Base-by-base conservation (phyloP, 2,329 filamentous ascomycete species). In the Dothideomycetidae sp. region DNA sequence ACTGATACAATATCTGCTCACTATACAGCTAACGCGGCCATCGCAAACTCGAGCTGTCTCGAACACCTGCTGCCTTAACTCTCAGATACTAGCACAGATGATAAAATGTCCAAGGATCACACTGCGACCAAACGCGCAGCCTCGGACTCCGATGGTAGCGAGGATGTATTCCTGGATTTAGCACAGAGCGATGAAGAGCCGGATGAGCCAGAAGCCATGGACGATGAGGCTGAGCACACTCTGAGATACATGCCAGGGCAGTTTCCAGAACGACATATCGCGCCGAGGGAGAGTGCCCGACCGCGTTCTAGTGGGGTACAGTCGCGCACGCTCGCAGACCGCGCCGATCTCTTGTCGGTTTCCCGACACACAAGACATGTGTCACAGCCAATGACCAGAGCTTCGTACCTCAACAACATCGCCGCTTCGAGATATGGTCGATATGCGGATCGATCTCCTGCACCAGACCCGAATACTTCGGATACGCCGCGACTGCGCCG, bases 91-190 rank as follows among this genome's bases (percentile, higher is more conserved):
- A n/a, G n/a, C n/a, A n/a, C n/a, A n/a, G 21, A 26, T 26, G 21
- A 7, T 26, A 26, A 26, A n/a, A 26, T 26, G 21, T 26, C 21
- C n/a, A 26, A 26, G 21, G 21, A 26, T 7, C n/a, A 26, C n/a
- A n/a, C 21, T n/a, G n/a, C 21, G 21, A 26, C 21, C 21, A 26
- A 26, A n/a, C 21, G 21, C 21, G 21, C 28, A n/a, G 29, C 10
- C 7, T 38, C 36, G 9, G 36, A 38, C 19, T 32, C 29, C 4
- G 36, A 38, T 17, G 36, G 36, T 3, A 38, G 36, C 36, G 36
- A 38, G 19, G 36, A 38, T 14, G 29, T 38, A 1, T 38, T 38
- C 11, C 30, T 38, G 9, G 36, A 38, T 19, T 21, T 38, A 10
- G 29, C 30, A 14, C 21, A 26, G 21, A 26, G 21, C 21, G 21